A percentile compares a stretch with the other conserved stretches of the same genome.
Conservation (phyloP, 306 rosid genomes). For the Medicago arabica region DNA sequence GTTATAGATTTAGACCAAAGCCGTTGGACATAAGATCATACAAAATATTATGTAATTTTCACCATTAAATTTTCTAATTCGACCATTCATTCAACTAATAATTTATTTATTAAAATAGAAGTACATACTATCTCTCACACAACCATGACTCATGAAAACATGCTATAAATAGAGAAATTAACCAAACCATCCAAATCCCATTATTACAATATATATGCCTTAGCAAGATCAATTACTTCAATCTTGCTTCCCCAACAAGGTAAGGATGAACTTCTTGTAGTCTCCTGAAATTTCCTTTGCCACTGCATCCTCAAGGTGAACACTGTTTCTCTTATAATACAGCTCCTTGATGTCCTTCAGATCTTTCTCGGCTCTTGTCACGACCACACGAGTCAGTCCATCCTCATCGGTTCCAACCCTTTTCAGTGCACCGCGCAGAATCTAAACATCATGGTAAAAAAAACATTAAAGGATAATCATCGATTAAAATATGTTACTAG, state of each 20-base stretch:
- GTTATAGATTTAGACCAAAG: too few relatives aligned
- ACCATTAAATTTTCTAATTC: background rate
- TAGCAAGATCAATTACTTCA: constrained; percentile 2
- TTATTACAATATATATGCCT: constrained; percentile 28
- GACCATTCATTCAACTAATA: background rate
- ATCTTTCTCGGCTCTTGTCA: constrained; percentile 67
- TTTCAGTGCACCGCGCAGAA: constrained; percentile 64
- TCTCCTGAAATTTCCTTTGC: constrained; percentile 74
- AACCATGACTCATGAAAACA: constrained; percentile 3
- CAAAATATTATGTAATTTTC: background rate
- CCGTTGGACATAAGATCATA: too few relatives aligned
- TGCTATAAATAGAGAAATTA: background rate
- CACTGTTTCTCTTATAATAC: constrained; percentile 58
- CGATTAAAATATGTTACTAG: too few relatives aligned
- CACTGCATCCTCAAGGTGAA: constrained; percentile 68
- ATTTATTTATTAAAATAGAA: constrained; percentile 12
- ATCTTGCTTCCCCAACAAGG: constrained; percentile 68
- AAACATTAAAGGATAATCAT: background rate
- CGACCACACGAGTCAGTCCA: constrained; percentile 70
- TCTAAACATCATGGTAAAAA: constrained; percentile 37
- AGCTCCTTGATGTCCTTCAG: constrained; percentile 63
- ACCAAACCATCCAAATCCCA: constrained; percentile 26
- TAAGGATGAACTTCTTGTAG: constrained; percentile 71
- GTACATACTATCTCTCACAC: background rate
- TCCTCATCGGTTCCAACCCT: constrained; percentile 67